Percentiles rank a stretch among this genome's conserved stretches.
Conservation (phyloP, 2,329 filamentous ascomycete species). For the Cercospora janseana region DNA sequence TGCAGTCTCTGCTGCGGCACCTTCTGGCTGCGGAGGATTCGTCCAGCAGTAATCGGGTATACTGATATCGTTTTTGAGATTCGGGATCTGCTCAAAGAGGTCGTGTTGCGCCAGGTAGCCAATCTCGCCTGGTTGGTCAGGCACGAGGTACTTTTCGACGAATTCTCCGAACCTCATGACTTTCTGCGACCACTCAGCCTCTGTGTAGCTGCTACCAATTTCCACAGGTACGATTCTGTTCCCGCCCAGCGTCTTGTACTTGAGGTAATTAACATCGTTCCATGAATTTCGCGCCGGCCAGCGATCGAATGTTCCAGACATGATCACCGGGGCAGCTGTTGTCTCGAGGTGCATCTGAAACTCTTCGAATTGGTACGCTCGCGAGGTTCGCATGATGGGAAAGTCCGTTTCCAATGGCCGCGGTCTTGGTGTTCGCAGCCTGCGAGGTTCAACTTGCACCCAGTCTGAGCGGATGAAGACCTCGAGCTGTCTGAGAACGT, state of each 20-base stretch:
- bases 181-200: constrained; percentile 78
- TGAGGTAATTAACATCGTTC: constrained; percentile 70
- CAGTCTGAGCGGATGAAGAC: constrained; percentile 26
- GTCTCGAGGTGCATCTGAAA: constrained; percentile 35
- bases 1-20: constrained; percentile 23
- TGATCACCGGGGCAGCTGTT: constrained; percentile 59
- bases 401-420: constrained; percentile 9
- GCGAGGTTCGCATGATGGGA: constrained; percentile 14
- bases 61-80: constrained; percentile 69
- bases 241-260: constrained; percentile 71
- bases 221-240: constrained; percentile 65
- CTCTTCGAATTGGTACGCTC: constrained; percentile 24
- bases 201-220: constrained; percentile 77
- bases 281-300: constrained; percentile 84
- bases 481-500: constrained; percentile 54
- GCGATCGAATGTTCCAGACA: constrained; percentile 61
- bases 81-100: constrained; percentile 77
- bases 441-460: neutral
- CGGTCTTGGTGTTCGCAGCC: constrained; percentile 20
- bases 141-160: constrained; percentile 59
- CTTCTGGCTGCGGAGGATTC: constrained; percentile 55
- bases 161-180: constrained; percentile 75
- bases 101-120: constrained; percentile 93
- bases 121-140: constrained; percentile 37
- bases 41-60: constrained; percentile 85